These are phyloP conservation scores for Kentomonas sorsogonicus DNA, from an alignment of 208 protist species.

Conservation along the genomic window DNA sequence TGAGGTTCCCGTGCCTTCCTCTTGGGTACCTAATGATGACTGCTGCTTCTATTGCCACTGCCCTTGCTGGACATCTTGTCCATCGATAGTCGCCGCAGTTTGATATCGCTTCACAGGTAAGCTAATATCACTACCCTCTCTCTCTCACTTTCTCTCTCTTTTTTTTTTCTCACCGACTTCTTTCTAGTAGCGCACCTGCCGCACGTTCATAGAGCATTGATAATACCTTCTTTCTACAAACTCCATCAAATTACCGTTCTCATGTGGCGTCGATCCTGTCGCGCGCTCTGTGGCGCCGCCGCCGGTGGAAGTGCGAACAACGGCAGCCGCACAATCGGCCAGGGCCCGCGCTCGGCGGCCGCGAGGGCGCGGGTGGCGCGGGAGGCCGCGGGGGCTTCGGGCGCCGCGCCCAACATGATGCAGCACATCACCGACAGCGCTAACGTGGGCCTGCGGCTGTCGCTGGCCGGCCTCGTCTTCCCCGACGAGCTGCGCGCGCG, in stretches of 20 bases:
- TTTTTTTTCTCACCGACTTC: neutral
- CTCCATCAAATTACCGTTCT: neutral
- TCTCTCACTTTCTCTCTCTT: slow-evolving; percentile 1
- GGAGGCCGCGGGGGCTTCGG: slow-evolving; percentile 1
- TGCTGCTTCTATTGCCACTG: no score
- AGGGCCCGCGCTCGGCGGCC: slow-evolving; percentile 48
- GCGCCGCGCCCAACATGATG: slow-evolving; percentile 26
- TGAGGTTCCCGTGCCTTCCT: no score
- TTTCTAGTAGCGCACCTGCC: neutral
- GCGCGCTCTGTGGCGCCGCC: slow-evolving; percentile 4
- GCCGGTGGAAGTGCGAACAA: no score
- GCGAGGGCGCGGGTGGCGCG: slow-evolving; percentile 22
- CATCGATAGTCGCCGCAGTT: neutral
- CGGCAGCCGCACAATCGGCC: no score
- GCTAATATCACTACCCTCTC: neutral
- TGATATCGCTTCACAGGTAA: neutral
- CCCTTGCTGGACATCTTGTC: no score
- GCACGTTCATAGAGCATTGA: neutral
- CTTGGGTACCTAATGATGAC: no score
- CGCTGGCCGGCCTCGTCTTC: no score
- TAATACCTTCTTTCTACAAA: slow-evolving; percentile 2
- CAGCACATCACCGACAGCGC: slow-evolving; percentile 33
- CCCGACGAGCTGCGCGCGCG: slow-evolving; percentile 59
- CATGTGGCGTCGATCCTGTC: neutral
- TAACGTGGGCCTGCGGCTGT: slow-evolving; percentile 51